phyloP scores from a whole-genome alignment of 1,139 yeast genomes.

The Yamadazyma oceani region DNA sequence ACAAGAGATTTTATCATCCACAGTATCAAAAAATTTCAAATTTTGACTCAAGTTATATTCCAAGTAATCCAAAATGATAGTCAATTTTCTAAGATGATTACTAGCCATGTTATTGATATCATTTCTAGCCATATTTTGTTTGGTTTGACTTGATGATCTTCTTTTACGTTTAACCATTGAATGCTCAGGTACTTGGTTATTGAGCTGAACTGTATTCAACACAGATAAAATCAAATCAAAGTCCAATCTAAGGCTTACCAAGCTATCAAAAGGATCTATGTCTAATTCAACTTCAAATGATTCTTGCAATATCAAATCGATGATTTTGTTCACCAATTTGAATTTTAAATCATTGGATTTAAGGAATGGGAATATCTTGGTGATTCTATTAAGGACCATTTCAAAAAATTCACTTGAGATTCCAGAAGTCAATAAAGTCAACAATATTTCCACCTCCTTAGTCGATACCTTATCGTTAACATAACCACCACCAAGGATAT shows the following conservation, averaged over 20 bases:
- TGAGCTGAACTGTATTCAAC: slow-evolving; percentile 50
- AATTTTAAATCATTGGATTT: slow-evolving; percentile 56
- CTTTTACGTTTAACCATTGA: slow-evolving; percentile 69
- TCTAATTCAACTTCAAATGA: slow-evolving; percentile 15
- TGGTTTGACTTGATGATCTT: slow-evolving; percentile 76
- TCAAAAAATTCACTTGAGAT: slow-evolving; percentile 38
- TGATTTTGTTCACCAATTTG: slow-evolving; percentile 54
- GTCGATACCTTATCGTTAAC: slow-evolving; percentile 24
- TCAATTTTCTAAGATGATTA: slow-evolving; percentile 71
- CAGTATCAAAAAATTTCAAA: slow-evolving; percentile 6
- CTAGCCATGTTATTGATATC: slow-evolving; percentile 75
- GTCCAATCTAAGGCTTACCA: slow-evolving; percentile 48
- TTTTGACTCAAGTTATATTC: slow-evolving; percentile 46
- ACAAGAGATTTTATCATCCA: slow-evolving; percentile 28
- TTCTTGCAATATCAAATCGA: slow-evolving; percentile 53
- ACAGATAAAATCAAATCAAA: slow-evolving; percentile 48
- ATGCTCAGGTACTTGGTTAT: slow-evolving; percentile 44
- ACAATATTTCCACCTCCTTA: slow-evolving; percentile 56
- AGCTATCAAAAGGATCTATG: slow-evolving; percentile 55
- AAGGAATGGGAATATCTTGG: slow-evolving; percentile 52
- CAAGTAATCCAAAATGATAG: slow-evolving; percentile 76
- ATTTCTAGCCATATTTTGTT: slow-evolving; percentile 70
- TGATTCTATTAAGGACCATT: slow-evolving; percentile 56
- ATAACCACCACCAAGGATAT: slow-evolving; percentile 50
- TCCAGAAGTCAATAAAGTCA: slow-evolving; percentile 50